Evolutionary conservation across 371 early-diverging fungal genomes (phyloP).

Genomic region (Syncephalastrum sp.): DNA sequence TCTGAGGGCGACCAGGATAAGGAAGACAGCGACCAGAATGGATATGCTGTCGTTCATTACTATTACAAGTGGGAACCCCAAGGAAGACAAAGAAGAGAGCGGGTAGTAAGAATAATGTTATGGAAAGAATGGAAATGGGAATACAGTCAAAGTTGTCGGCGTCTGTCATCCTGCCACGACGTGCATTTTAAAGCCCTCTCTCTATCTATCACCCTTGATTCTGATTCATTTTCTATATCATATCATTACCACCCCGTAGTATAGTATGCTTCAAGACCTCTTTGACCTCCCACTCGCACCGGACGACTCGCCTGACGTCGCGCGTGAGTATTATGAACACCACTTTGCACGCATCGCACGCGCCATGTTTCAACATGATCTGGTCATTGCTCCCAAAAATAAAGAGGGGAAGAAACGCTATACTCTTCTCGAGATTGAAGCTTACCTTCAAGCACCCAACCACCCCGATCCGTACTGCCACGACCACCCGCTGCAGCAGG

Average conservation of each 20-base stretch:
- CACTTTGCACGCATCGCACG: background rate
- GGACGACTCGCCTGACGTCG: background rate
- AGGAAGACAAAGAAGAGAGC: background rate
- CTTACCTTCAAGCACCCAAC: constrained; percentile 17
- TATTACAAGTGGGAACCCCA: background rate
- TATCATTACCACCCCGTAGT: too few relatives aligned
- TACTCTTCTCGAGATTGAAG: constrained; percentile 25
- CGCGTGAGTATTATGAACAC: constrained; percentile 1
- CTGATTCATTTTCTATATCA: too few relatives aligned
- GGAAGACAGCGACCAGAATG: constrained; percentile 69
- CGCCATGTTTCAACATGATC: constrained; percentile 9
- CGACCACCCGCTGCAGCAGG: constrained; percentile 22
- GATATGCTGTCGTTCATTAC: constrained; percentile 76
- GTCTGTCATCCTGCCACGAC: too few relatives aligned
- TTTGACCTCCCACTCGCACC: constrained; percentile 1
- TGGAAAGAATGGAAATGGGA: too few relatives aligned
- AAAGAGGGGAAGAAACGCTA: constrained; percentile 7
- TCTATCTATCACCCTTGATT: too few relatives aligned
- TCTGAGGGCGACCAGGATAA: constrained; percentile 70
- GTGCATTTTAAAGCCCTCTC: too few relatives aligned
- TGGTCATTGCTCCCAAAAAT: constrained; percentile 10
- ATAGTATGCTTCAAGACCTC: too few relatives aligned
- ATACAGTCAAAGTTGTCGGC: too few relatives aligned
- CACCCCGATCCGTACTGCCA: constrained; percentile 27
- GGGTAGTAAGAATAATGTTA: too few relatives aligned